Evolutionary conservation across 106 monocot genomes (phyloP).

Genomic region (Dendrobium chrysotoxum): DNA sequence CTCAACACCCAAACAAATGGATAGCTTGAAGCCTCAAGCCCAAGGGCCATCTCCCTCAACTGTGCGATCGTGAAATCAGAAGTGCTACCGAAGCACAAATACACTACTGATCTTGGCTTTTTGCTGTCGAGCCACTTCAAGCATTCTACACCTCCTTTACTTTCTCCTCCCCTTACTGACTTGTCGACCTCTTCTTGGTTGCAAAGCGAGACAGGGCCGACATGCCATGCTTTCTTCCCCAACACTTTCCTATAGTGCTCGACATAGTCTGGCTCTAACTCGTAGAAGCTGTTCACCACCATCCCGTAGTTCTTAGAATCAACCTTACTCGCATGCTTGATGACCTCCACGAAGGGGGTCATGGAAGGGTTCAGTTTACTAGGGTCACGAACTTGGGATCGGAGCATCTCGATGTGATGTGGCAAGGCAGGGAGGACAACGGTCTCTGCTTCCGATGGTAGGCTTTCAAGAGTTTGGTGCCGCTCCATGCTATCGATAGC

Average conservation of each 20-base stretch:
- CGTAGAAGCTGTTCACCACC: slow-evolving; percentile 19
- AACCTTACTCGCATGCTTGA: not conserved
- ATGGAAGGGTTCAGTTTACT: not conserved
- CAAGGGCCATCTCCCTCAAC: slow-evolving; percentile 12
- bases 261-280: slow-evolving; percentile 10
- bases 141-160: not conserved
- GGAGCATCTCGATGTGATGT: slow-evolving; percentile 5
- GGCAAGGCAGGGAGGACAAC: slow-evolving; percentile 7
- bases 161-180: not conserved
- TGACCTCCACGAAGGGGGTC: not conserved
- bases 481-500: not conserved
- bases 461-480: not conserved
- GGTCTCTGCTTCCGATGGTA: not conserved
- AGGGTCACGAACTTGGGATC: not conserved
- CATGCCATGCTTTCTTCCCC: slow-evolving; percentile 5
- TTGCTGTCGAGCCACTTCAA: not conserved
- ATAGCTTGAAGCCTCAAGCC: slow-evolving; percentile 16
- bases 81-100: slow-evolving; percentile 17
- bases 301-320: slow-evolving; percentile 6
- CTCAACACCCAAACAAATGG: slow-evolving; percentile 19
- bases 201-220: slow-evolving; percentile 7
- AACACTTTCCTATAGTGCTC: not conserved
- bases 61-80: not conserved
- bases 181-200: not conserved
- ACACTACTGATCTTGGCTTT: slow-evolving; percentile 14